A percentile compares a stretch with the other conserved stretches of the same genome.
phyloP scores from a whole-genome alignment of 805 yeast genomes.

The Ogataea philodendri region DNA sequence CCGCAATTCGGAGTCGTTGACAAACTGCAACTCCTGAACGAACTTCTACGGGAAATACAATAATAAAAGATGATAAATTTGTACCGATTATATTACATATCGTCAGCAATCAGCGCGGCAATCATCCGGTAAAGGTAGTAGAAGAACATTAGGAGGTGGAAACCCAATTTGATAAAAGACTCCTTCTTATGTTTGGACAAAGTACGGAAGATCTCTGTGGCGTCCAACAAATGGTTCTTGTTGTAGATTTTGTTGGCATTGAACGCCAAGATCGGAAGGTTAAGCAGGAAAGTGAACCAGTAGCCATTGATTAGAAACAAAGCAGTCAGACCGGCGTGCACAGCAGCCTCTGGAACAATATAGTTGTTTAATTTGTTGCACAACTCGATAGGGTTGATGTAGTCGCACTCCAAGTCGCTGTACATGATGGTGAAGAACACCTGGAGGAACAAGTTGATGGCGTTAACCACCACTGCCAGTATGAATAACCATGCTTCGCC shows the following conservation, averaged over 20 bases:
- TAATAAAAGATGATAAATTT: no score
- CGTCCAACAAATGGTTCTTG: conserved; percentile 86
- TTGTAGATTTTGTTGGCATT: conserved; percentile 76
- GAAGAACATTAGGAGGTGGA: conserved; percentile 90
- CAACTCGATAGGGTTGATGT: conserved; percentile 94
- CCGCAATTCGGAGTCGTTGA: conserved; percentile 29
- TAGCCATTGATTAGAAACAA: conserved; percentile 82
- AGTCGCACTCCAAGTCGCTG: conserved; percentile 93
- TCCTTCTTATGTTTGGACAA: conserved; percentile 91
- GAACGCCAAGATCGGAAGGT: conserved; percentile 79
- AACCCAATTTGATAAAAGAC: conserved; percentile 84
- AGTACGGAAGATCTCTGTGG: conserved; percentile 96
- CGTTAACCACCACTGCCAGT: conserved; percentile 78
- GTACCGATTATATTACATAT: conserved; percentile 23
- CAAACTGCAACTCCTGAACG: conserved; percentile 31
- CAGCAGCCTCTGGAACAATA: conserved; percentile 84
- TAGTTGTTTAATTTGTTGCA: conserved; percentile 89
- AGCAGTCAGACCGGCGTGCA: conserved; percentile 69
- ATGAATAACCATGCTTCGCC: conserved; percentile 55
- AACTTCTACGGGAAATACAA: conserved; percentile 19
- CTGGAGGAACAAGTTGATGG: conserved; percentile 84
- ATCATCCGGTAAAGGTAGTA: conserved; percentile 95
- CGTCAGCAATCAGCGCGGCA: conserved; percentile 82
- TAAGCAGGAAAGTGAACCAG: conserved; percentile 85
- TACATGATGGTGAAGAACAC: conserved; percentile 95